Base-by-base conservation (phyloP, 768 basidiomycete species). In the Rhodotorula toruloides region DNA sequence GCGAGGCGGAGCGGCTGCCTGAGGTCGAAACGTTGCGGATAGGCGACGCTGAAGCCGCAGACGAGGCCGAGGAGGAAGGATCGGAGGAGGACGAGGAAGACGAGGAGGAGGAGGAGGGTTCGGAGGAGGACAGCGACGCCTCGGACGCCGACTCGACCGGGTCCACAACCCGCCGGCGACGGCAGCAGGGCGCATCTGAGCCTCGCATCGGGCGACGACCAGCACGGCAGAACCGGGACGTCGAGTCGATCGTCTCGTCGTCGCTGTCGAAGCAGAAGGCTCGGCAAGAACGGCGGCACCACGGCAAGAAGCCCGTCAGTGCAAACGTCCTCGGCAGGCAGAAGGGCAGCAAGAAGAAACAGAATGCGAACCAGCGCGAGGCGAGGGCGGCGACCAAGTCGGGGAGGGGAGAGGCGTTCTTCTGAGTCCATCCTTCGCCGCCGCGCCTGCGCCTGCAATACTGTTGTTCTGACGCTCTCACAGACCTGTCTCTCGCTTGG, bases 331-430 rank as follows among this genome's bases (percentile, higher is more conserved):
- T 72, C 14, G 81, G 80, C 21, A 80, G 89, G 44, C 80, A 85
- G 31, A 85, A 86, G 70, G 91, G 91, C 29, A 90, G 88, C 76
- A 93, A 93, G 76, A 86, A 86, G 60, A 93, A 90, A 78, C 85
- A 86, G 74, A 88, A 91, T 31, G 53, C 53, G 37, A 49, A 50
- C 46, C 42, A 22, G 25, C 39, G 62, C 19, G 65, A 58, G 49
- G 63, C 66, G 48, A 61, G 63, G 58, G 49, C 52, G 39, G 50
- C 42, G 12, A 32, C 52, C 21, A 62, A 58, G 57, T 25, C 17
- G 10, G 53, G 53, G 44, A 61, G n/a, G 19, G 39, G 13, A 32
- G n/a, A 2, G 53, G 53, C 27, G 53, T 67, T 62, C 52, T 67
- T 58, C 42, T 67, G n/a, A n/a, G n/a, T n/a, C n/a, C n/a, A n/a